A percentile compares a stretch with the other conserved stretches of the same genome.
phyloP scores from a whole-genome alignment of 2,329 filamentous ascomycete species.

The Penicillium oxalicum region DNA sequence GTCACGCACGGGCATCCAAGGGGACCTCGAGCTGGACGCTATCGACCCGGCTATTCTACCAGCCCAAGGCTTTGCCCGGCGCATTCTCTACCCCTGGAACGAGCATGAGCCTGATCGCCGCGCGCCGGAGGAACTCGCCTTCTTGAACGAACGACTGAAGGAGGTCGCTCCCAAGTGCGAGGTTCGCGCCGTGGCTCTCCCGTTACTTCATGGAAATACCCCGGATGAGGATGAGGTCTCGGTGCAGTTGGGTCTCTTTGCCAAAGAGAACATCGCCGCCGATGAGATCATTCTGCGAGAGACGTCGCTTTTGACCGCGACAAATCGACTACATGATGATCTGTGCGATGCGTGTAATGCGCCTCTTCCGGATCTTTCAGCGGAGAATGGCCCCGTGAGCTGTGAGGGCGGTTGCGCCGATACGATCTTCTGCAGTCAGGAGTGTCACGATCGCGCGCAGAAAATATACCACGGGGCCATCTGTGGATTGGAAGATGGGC shows the following conservation, averaged over 20 bases:
- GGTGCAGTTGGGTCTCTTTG: conserved; percentile 83
- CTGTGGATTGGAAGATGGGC: conserved; percentile 47
- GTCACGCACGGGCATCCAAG: conserved; percentile 6
- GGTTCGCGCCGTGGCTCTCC: conserved; percentile 69
- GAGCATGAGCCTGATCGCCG: conserved; percentile 54
- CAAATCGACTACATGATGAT: conserved; percentile 78
- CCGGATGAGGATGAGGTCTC: conserved; percentile 36
- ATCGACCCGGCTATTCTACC: conserved; percentile 29
- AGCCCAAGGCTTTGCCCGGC: conserved; percentile 38
- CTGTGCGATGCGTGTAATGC: conserved; percentile 85
- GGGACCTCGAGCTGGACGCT: conserved; percentile 10
- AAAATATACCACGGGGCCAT: conserved; percentile 53
- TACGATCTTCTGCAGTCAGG: conserved; percentile 54
- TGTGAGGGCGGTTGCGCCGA: conserved; percentile 52
- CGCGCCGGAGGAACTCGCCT: conserved; percentile 50
- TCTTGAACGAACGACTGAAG: conserved; percentile 65
- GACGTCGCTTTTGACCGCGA: conserved; percentile 79
- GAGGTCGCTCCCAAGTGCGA: conserved; percentile 73
- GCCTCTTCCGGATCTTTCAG: conserved; percentile 57
- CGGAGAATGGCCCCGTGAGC: conserved; percentile 33
- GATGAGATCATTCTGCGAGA: conserved; percentile 75
- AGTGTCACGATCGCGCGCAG: conserved; percentile 52
- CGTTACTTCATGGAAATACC: conserved; percentile 53
- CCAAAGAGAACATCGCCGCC: conserved; percentile 69
- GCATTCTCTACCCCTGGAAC: conserved; percentile 61